phyloP scores from a whole-genome alignment of 495 filamentous ascomycete genomes.

The Podospora conica region DNA sequence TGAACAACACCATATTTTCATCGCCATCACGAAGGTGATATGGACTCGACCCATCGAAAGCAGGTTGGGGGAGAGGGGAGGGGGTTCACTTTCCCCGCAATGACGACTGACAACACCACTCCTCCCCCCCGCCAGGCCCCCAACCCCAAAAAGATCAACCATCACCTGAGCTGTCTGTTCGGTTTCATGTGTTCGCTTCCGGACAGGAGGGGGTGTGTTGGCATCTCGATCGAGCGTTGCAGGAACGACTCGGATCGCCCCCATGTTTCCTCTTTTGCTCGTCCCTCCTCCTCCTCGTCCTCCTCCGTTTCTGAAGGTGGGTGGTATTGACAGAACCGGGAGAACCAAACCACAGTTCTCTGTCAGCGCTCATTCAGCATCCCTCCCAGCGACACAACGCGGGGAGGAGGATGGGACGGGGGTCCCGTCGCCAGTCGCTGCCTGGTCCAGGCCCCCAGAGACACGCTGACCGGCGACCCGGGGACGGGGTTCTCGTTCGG shows the following conservation, averaged over 20 bases:
- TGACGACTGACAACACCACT: not conserved
- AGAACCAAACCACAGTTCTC: not conserved
- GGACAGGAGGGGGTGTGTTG: not conserved
- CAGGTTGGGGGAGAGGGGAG: too few species aligned
- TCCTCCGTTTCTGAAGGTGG: not conserved
- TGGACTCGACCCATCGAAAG: too few species aligned
- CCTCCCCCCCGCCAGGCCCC: not conserved
- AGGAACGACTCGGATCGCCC: too few species aligned
- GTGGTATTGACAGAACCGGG: not conserved
- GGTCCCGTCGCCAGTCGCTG: too few species aligned
- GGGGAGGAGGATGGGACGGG: too few species aligned
- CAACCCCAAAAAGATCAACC: not conserved
- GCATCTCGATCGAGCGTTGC: not conserved
- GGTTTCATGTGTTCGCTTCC: not conserved
- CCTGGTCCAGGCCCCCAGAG: not conserved
- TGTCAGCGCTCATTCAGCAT: not conserved
- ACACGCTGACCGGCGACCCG: not conserved
- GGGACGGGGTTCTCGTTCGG: too few species aligned
- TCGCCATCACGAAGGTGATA: too few species aligned
- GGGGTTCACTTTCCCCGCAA: too few species aligned
- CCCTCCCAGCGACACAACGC: too few species aligned
- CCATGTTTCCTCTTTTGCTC: not conserved
- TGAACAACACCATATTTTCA: too few species aligned
- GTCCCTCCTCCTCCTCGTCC: not conserved
- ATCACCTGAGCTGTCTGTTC: not conserved